Evolutionary conservation across 352 stramenopile species (phyloP).

Genomic region (Pseudoperonospora humuli): DNA sequence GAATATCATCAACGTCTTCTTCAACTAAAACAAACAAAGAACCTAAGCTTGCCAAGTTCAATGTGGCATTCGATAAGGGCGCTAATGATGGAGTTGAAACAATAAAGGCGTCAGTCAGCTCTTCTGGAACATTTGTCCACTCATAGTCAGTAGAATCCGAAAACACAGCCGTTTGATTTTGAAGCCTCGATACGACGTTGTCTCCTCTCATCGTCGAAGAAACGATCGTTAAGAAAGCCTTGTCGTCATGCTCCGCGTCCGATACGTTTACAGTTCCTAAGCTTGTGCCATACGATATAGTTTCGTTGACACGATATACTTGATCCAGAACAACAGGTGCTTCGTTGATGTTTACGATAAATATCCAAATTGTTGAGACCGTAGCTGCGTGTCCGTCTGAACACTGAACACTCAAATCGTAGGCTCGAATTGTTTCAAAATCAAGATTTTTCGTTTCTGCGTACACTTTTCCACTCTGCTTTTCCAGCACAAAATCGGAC

Average conservation of each 20-base stretch:
- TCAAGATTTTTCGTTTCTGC: constrained; percentile 31
- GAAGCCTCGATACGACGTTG: constrained; percentile 4
- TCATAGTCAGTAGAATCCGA: constrained; percentile 9
- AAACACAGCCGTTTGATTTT: constrained; percentile 9
- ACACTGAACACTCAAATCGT: constrained; percentile 25
- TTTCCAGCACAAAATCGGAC: constrained; percentile 25
- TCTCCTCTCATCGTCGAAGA: neutral
- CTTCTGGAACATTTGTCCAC: constrained; percentile 11
- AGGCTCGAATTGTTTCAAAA: constrained; percentile 33
- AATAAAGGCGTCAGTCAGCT: constrained; percentile 7
- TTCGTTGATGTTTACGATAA: constrained; percentile 48
- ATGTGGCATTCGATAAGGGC: constrained; percentile 3
- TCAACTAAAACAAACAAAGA: constrained; percentile 13
- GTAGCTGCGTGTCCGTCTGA: constrained; percentile 27
- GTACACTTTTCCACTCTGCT: constrained; percentile 35
- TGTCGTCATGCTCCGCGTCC: constrained; percentile 17
- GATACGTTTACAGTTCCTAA: constrained; percentile 8
- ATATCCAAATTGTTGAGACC: constrained; percentile 11
- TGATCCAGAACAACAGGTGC: constrained; percentile 21
- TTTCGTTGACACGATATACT: constrained; percentile 30
- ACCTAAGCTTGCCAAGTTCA: constrained; percentile 16
- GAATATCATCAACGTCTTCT: constrained; percentile 3
- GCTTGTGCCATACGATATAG: constrained; percentile 7
- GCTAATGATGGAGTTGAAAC: constrained; percentile 2
- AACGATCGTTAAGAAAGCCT: constrained; percentile 13